phyloP scores from a whole-genome alignment of 768 basidiomycete species.

The Russula sp. region DNA sequence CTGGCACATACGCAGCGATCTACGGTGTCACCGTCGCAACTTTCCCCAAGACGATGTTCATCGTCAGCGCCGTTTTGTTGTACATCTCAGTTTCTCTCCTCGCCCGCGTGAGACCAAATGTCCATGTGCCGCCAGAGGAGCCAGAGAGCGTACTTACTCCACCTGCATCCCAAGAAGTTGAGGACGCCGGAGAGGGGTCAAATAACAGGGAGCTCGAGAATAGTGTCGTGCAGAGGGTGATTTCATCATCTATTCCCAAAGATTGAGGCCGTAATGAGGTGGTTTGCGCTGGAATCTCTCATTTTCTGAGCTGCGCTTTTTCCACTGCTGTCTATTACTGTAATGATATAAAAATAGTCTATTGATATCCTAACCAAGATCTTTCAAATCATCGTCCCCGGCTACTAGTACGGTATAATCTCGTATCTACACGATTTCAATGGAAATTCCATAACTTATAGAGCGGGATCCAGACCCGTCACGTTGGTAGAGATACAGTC shows the following conservation, averaged over 20 bases:
- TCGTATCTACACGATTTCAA: background rate
- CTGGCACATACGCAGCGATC: constrained; percentile 21
- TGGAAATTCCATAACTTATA: background rate
- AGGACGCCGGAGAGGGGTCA: background rate
- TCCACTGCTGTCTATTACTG: background rate
- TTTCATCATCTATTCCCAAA: background rate
- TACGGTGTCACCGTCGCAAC: constrained; percentile 18
- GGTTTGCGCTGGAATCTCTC: background rate
- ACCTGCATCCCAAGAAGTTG: background rate
- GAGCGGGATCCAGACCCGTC: background rate
- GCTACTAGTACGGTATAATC: too few species aligned
- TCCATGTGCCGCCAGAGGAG: constrained; percentile 12
- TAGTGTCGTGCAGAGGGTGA: background rate
- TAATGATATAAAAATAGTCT: background rate
- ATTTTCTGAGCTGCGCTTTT: background rate
- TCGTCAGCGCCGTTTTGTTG: constrained; percentile 17
- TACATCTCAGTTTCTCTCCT: constrained; percentile 16
- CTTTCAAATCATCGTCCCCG: background rate
- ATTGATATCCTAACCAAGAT: too few species aligned
- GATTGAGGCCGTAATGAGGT: constrained; percentile 2
- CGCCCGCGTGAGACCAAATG: constrained; percentile 18
- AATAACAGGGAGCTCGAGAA: background rate
- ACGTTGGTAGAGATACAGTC: too few species aligned
- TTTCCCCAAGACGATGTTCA: constrained; percentile 21
- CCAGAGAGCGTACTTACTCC: background rate